Evolutionary conservation across 257 asterid genomes (phyloP), one percentile per base, ranked within the genome.

Genomic region (Jacaranda copaia): DNA sequence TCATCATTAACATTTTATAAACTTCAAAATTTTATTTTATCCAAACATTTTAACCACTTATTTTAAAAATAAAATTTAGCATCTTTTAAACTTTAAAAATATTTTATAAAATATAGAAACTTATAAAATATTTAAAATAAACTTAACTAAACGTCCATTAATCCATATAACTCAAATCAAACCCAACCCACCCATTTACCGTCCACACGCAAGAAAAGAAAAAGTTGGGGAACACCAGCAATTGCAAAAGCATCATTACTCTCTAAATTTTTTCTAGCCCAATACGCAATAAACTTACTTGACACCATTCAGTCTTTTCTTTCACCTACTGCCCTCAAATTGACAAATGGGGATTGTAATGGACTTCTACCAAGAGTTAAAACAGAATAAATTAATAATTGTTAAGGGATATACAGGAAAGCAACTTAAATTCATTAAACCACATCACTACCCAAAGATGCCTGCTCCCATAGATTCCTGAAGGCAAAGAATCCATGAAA

Each of bases 381-480:
- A 74, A 16, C 13, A 66, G 69, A 74, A 78, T 52, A 63, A 67
- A 57, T 68, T 49, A 64, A 77, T 57, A 77, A 53, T 85, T 79
- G 87, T 84, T 78, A 73, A 79, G 64, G 80, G 79, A 77, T 75
- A 62, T 58, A 56, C 62, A 73, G 25, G 40, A 73, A 77, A 82
- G 68, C 81, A 73, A 63, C 81, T 78, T 86, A 76, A 85, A 89
- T 86, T 85, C 82, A 58, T 76, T 73, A 64, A 84, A 83, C 69
- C 75, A 66, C 80, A 83, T 80, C 79, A 90, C 87, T 4, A 40
- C 97, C 88, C 86, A 93, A 88, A 87, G 80, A 36, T 56, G 56
- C 45, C 46, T 69, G 32, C 48, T 57, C 46, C 53, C 87, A 62
- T 58, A 20, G 9, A 4, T 77, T 70, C 61, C 53, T 69, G 65